These are phyloP conservation scores for Ustilago tritici DNA, from an alignment of 1,284 basidiomycete species.

Conservation along the genomic window DNA sequence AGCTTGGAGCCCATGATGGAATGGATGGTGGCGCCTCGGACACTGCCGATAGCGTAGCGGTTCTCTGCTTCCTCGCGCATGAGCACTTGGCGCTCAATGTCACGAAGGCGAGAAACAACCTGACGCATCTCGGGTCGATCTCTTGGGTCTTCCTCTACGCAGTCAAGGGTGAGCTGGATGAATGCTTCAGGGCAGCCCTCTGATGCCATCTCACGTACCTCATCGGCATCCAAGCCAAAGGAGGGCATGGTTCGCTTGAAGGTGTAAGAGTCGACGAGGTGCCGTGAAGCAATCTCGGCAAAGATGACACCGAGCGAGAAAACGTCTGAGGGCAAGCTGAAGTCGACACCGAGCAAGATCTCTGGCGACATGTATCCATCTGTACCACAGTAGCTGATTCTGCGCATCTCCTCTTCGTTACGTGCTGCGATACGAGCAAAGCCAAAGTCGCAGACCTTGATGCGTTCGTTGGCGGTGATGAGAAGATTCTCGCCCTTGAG, in stretches of 20 bases:
- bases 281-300: slow-evolving; percentile 88
- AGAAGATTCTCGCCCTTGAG: slow-evolving; percentile 98
- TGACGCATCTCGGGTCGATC: slow-evolving; percentile 81
- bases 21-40: slow-evolving; percentile 57
- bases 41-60: slow-evolving; percentile 78
- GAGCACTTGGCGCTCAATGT: slow-evolving; percentile 80
- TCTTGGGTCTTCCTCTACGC: slow-evolving; percentile 78
- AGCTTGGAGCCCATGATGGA: slow-evolving; percentile 56
- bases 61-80: slow-evolving; percentile 54
- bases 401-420: slow-evolving; percentile 87
- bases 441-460: slow-evolving; percentile 97
- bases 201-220: slow-evolving; percentile 79
- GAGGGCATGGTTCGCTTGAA: slow-evolving; percentile 53
- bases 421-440: slow-evolving; percentile 89
- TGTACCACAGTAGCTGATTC: slow-evolving; percentile 95
- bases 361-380: slow-evolving; percentile 81
- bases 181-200: slow-evolving; percentile 84
- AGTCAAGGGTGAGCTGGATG: slow-evolving; percentile 82
- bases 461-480: slow-evolving; percentile 88
- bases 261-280: slow-evolving; percentile 78
- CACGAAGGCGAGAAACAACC: slow-evolving; percentile 80
- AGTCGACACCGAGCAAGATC: slow-evolving; percentile 88
- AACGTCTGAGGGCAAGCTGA: slow-evolving; percentile 91
- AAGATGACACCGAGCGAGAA: slow-evolving; percentile 95
- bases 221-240: slow-evolving; percentile 82